Percentiles rank a stretch among this genome's conserved stretches.
These are phyloP conservation scores for Aspergillus luchuensis DNA, from an alignment of 2,329 filamentous ascomycete species.

Conservation along the genomic window DNA sequence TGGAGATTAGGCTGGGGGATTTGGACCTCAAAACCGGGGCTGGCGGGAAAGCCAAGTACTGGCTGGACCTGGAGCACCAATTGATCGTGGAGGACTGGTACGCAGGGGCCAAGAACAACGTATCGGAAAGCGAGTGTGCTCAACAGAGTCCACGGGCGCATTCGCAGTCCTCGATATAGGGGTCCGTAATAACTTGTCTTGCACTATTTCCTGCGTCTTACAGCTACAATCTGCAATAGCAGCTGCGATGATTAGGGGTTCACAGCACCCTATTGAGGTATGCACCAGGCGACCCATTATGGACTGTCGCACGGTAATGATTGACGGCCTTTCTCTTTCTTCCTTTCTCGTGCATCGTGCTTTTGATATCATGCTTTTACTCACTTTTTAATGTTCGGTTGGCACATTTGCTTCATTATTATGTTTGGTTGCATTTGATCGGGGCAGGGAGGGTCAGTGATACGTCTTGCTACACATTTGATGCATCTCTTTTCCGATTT, in stretches of 20 bases:
- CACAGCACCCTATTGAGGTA: background rate
- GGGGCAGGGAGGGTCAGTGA: background rate
- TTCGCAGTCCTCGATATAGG: constrained; percentile 23
- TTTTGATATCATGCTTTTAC: background rate
- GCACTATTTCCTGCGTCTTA: background rate
- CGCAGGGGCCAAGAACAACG: constrained; percentile 40
- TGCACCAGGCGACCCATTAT: background rate
- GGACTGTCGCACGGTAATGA: background rate
- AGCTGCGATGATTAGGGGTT: background rate
- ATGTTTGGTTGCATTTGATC: background rate
- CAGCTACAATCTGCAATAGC: background rate
- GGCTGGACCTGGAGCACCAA: constrained; percentile 64
- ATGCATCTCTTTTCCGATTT: background rate
- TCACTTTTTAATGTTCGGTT: background rate
- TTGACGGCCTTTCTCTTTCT: background rate
- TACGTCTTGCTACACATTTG: background rate
- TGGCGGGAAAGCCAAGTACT: constrained; percentile 67
- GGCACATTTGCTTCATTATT: background rate
- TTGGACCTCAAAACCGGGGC: constrained; percentile 73
- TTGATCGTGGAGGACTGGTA: constrained; percentile 73
- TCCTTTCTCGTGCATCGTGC: background rate
- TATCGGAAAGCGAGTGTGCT: constrained; percentile 35
- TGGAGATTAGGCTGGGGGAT: constrained; percentile 66
- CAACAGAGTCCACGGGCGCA: constrained; percentile 26
- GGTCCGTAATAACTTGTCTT: background rate